These are phyloP conservation scores for Xylaria bambusicola DNA, from an alignment of 495 filamentous ascomycete genomes.

Conservation along the genomic window DNA sequence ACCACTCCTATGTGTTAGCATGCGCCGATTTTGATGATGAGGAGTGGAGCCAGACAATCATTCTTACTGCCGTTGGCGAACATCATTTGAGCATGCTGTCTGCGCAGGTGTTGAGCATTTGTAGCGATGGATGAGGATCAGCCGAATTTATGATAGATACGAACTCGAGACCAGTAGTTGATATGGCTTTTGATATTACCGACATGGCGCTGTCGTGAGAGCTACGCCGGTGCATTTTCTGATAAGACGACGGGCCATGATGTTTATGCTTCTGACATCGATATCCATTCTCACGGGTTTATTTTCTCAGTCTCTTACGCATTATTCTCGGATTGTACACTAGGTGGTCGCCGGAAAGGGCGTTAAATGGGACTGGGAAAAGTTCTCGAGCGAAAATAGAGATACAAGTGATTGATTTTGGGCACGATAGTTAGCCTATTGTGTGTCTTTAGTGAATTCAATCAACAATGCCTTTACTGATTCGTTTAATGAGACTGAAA, in stretches of 20 bases:
- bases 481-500: too few relatives aligned
- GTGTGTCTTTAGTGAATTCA: not conserved
- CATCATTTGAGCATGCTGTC: slow-evolving; percentile 23
- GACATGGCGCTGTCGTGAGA: slow-evolving; percentile 17
- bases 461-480: too few relatives aligned
- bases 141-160: slow-evolving; percentile 33
- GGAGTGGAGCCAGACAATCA: slow-evolving; percentile 22
- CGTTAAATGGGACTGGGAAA: slow-evolving; percentile 35
- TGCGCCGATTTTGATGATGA: slow-evolving; percentile 19
- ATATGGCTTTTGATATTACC: slow-evolving; percentile 26
- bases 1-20: slow-evolving; percentile 21
- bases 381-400: slow-evolving; percentile 38
- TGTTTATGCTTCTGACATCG: slow-evolving; percentile 26
- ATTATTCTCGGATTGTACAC: slow-evolving; percentile 38
- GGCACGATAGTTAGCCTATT: not conserved
- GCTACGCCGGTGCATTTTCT: slow-evolving; percentile 26
- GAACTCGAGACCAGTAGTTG: slow-evolving; percentile 25
- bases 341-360: slow-evolving; percentile 33
- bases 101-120: slow-evolving; percentile 23
- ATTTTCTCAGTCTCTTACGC: slow-evolving; percentile 30
- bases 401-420: slow-evolving; percentile 35
- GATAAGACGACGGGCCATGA: slow-evolving; percentile 18
- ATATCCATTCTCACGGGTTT: slow-evolving; percentile 25
- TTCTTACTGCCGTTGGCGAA: slow-evolving; percentile 25
- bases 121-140: slow-evolving; percentile 20